A percentile compares a stretch with the other conserved stretches of the same genome.
phyloP scores from a whole-genome alignment of 805 yeast genomes.

The Kluyveromyces lactis region DNA sequence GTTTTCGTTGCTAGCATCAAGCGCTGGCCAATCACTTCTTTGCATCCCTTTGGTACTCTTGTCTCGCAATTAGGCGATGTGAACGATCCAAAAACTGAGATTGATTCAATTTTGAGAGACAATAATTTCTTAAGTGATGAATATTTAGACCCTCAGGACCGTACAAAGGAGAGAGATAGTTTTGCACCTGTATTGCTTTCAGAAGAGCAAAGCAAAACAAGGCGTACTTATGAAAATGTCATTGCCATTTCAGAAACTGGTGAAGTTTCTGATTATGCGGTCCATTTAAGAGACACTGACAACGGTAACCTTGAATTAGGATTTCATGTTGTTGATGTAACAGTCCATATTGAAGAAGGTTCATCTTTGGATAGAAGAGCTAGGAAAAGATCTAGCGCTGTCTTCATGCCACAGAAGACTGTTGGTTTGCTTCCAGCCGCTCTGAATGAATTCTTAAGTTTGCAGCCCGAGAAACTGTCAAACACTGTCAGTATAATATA shows the following conservation, averaged over 20 bases:
- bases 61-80: slow-evolving; percentile 79
- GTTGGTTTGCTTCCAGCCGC: slow-evolving; percentile 59
- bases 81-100: slow-evolving; percentile 68
- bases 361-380: slow-evolving; percentile 80
- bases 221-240: slow-evolving; percentile 21
- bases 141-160: slow-evolving; percentile 43
- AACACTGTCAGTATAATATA: slow-evolving; percentile 73
- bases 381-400: slow-evolving; percentile 83
- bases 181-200: slow-evolving; percentile 19
- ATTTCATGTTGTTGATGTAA: slow-evolving; percentile 75
- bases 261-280: slow-evolving; percentile 58
- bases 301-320: slow-evolving; percentile 64
- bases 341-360: slow-evolving; percentile 63
- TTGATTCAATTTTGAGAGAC: slow-evolving; percentile 83
- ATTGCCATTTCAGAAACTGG: slow-evolving; percentile 29
- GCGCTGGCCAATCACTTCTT: slow-evolving; percentile 98
- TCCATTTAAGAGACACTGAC: slow-evolving; percentile 62
- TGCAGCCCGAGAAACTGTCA: slow-evolving; percentile 49
- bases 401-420: slow-evolving; percentile 71
- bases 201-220: slow-evolving; percentile 12
- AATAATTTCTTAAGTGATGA: slow-evolving; percentile 77
- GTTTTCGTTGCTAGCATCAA: slow-evolving; percentile 91
- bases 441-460: slow-evolving; percentile 51
- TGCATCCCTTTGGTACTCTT: slow-evolving; percentile 95
- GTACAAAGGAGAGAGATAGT: slow-evolving; percentile 20